Conservation (phyloP, 805 yeast genomes). For the Kurtzmaniella cleridarum region DNA sequence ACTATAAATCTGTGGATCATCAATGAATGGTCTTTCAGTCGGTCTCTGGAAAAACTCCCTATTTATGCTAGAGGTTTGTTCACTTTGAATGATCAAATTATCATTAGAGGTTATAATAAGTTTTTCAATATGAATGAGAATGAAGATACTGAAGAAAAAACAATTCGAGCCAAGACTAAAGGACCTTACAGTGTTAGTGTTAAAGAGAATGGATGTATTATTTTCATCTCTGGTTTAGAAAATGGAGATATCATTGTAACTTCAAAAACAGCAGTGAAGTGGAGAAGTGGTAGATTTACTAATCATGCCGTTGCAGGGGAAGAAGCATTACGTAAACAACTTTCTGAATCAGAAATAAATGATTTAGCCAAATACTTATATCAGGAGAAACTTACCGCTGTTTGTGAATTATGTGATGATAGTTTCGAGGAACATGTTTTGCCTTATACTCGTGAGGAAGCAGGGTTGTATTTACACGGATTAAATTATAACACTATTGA, state of each 20-base stretch:
- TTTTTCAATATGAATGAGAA: conserved; percentile 81
- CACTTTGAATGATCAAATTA: conserved; percentile 44
- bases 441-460: conserved; percentile 55
- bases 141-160: conserved; percentile 43
- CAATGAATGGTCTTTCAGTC: conserved; percentile 83
- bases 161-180: conserved; percentile 37
- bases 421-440: conserved; percentile 89
- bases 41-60: conserved; percentile 48
- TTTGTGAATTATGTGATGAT: conserved; percentile 91
- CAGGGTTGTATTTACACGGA: conserved; percentile 91
- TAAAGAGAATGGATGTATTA: conserved; percentile 93
- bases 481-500: conserved; percentile 60
- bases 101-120: conserved; percentile 88
- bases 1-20: conserved; percentile 15
- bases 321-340: conserved; percentile 47
- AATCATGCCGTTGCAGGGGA: conserved; percentile 80
- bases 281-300: conserved; percentile 22
- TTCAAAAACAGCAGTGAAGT: conserved; percentile 28
- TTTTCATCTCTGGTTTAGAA: conserved; percentile 69
- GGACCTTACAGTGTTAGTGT: conserved; percentile 82
- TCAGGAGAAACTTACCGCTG: conserved; percentile 64
- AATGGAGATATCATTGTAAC: conserved; percentile 81
- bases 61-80: conserved; percentile 82
- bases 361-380: conserved; percentile 56
- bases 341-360: conserved; percentile 33